Evolutionary conservation across 2,329 filamentous ascomycete species (phyloP).

Genomic region (Xylaria arbuscula): DNA sequence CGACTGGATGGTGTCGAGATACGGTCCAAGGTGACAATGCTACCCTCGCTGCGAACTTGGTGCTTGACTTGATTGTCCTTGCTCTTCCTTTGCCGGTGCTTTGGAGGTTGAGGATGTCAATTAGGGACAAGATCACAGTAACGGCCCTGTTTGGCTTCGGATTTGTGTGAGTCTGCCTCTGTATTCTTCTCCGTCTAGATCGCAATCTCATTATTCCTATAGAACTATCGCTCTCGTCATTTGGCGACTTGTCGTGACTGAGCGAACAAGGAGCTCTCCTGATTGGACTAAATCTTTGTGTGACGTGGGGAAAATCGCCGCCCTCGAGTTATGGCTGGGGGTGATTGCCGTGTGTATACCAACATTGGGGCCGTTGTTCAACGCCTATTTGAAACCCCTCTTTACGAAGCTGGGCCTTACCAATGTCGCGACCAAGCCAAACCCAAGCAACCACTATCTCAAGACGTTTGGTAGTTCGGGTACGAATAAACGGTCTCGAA

Average conservation of each 20-base stretch:
- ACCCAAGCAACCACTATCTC: conserved; percentile 4
- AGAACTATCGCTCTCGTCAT: conserved; percentile 55
- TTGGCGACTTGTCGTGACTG: conserved; percentile 51
- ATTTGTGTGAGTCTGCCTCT: conserved; percentile 43
- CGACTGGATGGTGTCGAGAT: conserved; percentile 54
- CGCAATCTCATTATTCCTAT: background rate
- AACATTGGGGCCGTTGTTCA: conserved; percentile 55
- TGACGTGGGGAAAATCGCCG: conserved; percentile 52
- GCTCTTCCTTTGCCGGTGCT: conserved; percentile 56
- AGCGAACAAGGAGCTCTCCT: conserved; percentile 33
- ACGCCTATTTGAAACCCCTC: conserved; percentile 28
- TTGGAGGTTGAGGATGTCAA: conserved; percentile 56
- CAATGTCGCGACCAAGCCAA: background rate
- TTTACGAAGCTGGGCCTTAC: conserved; percentile 10
- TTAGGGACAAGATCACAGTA: conserved; percentile 51
- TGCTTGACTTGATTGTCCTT: conserved; percentile 52
- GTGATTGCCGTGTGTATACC: conserved; percentile 58
- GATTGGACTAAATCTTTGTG: conserved; percentile 44
- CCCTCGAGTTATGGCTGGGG: conserved; percentile 55
- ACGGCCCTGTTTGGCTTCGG: conserved; percentile 51
- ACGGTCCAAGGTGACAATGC: conserved; percentile 40
- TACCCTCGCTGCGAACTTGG: conserved; percentile 44
- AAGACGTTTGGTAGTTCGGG: conserved; percentile 29
- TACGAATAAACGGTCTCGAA: conserved; percentile 12
- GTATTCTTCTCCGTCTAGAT: background rate